Evolutionary conservation across 2,329 filamentous ascomycete species (phyloP).

Genomic region (Fusarium sp.): DNA sequence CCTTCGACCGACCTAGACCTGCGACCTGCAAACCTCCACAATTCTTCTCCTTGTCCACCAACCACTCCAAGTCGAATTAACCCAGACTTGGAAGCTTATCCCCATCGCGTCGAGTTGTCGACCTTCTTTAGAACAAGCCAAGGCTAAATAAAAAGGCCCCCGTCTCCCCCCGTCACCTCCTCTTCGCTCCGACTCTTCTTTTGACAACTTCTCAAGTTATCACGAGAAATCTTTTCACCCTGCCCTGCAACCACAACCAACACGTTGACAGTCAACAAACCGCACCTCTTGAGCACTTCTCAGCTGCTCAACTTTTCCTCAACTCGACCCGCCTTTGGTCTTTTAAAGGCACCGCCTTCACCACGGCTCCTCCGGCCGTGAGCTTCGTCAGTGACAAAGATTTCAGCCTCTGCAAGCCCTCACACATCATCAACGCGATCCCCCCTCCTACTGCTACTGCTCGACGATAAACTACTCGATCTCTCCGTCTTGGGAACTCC

Average conservation of each 20-base stretch:
- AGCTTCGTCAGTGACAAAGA: constrained; percentile 75
- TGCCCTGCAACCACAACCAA: background rate
- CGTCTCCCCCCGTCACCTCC: constrained; percentile 8
- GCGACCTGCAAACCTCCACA: constrained; percentile 21
- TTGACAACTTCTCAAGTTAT: constrained; percentile 21
- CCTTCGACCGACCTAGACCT: background rate
- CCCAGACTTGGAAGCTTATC: constrained; percentile 28
- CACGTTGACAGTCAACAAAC: constrained; percentile 2
- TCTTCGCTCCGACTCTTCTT: background rate
- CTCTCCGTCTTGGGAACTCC: constrained; percentile 64
- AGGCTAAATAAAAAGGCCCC: constrained; percentile 34
- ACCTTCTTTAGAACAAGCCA: constrained; percentile 14
- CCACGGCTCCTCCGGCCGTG: constrained; percentile 74
- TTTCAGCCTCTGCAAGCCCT: constrained; percentile 74
- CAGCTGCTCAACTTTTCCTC: constrained; percentile 19
- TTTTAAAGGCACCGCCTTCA: constrained; percentile 71
- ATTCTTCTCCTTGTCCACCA: constrained; percentile 17
- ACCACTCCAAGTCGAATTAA: constrained; percentile 27
- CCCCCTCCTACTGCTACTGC: constrained; percentile 68
- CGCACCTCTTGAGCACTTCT: constrained; percentile 12
- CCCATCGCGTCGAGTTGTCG: constrained; percentile 11
- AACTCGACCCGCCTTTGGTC: constrained; percentile 71
- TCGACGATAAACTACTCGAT: constrained; percentile 63
- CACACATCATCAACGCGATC: constrained; percentile 75
- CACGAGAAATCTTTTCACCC: background rate